Evolutionary conservation across 805 yeast genomes (phyloP), one percentile per base, ranked within the genome.

Genomic region (Wickerhamomyces kurtzmanii): DNA sequence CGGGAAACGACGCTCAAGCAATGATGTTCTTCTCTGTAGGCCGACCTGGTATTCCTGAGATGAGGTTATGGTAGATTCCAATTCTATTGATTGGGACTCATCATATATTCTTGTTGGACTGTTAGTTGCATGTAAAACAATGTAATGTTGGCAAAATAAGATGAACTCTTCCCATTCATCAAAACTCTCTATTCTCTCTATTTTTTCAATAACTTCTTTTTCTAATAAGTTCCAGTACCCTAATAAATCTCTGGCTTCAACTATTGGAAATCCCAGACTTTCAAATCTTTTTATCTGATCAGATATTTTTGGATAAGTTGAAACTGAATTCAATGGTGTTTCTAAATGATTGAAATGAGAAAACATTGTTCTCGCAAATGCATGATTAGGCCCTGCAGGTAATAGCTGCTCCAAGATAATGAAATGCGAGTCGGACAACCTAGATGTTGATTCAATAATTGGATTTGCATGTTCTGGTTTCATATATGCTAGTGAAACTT

Each of bases 81-180:
- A n/a, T n/a, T n/a, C n/a, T n/a, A n/a, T n/a, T n/a, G n/a, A n/a
- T n/a, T n/a, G n/a, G n/a, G n/a, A n/a, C n/a, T n/a, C n/a, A n/a
- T n/a, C n/a, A n/a, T n/a, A n/a, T n/a, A n/a, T n/a, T n/a, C n/a
- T n/a, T n/a, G n/a, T n/a, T n/a, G n/a, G n/a, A 11, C 40, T 39
- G 38, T 68, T 71, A 0, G 75, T 62, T 3, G 84, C 84, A 49
- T 78, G 86, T 3, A 76, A 57, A 22, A 78, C 59, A 20, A 75
- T 57, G 43, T 82, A 83, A 47, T 82, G 91, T 41, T 80, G 89
- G 32, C 83, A 71, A 43, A 79, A 82, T 10, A 78, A 44, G 17
- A 75, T 64, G 37, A 82, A 81, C 49, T 82, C 94, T 52, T 82
- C 94, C 71, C 82, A 69, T 52, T 83, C 94, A 48, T 83, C 94